Conservation (phyloP, 2,329 filamentous ascomycete genomes). For the Neonectria punicea region DNA sequence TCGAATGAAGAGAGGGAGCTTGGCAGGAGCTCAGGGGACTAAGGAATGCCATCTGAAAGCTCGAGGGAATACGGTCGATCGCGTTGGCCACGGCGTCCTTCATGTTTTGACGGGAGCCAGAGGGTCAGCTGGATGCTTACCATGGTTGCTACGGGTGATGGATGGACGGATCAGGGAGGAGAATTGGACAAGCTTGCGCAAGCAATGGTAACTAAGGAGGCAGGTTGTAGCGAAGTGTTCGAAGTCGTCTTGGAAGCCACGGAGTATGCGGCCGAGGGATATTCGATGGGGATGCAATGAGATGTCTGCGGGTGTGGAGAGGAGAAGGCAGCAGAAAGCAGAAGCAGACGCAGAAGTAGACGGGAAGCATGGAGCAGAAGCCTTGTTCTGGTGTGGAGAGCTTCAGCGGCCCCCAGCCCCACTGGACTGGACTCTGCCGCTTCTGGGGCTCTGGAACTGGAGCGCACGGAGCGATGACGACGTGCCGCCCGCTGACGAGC, state of each 20-base stretch:
- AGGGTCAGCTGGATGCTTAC: slow-evolving; percentile 14
- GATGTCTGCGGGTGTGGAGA: slow-evolving; percentile 1
- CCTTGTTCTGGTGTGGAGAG: slow-evolving; percentile 20
- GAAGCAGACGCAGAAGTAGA: neutral
- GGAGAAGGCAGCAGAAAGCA: neutral
- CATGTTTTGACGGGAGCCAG: neutral
- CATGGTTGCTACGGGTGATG: slow-evolving; percentile 23
- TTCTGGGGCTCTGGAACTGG: too few species aligned
- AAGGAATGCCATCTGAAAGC: neutral
- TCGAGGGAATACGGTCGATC: neutral
- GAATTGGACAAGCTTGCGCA: neutral
- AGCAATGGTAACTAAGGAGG: neutral
- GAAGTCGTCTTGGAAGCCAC: neutral
- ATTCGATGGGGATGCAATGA: slow-evolving; percentile 4
- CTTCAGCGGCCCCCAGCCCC: slow-evolving; percentile 9
- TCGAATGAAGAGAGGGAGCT: neutral
- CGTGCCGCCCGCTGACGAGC: slow-evolving; percentile 18
- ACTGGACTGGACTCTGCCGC: too few species aligned
- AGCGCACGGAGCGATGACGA: slow-evolving; percentile 22
- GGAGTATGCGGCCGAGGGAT: slow-evolving; percentile 1
- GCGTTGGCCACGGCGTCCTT: slow-evolving; percentile 4
- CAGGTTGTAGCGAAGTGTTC: neutral
- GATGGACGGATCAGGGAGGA: neutral
- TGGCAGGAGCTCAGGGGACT: neutral
- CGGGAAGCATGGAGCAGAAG: neutral